Evolutionary conservation across 306 rosid genomes (phyloP), one percentile per base, ranked within the genome.

Genomic region (Hylodesmum podocarpum): DNA sequence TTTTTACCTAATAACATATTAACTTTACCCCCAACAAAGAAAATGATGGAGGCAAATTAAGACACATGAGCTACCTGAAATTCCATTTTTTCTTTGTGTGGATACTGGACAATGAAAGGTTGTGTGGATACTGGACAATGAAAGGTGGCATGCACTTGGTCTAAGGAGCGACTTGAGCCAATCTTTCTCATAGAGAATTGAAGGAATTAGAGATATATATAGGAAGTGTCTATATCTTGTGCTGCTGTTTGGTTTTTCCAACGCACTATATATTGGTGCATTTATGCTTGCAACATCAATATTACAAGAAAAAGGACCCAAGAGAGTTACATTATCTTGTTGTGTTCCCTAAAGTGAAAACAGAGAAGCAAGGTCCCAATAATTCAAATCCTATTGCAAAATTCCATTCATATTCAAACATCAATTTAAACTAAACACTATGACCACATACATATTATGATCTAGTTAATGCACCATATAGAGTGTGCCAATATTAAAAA

Each of bases 371-470:
- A 68, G 77, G 37, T 59, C 53, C 18, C 63, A 81, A 67, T 47
- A 81, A 25, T 58, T 75, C 59, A 75, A 81, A 81, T 80, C 80
- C 76, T 34, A 80, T 74, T 74, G 57, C 70, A 80, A 44, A 46
- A 27, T 57, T 8, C 10, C 59, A 55, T 73, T 24, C 39, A 80
- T 37, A 31, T 33, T 34, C 57, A 44, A 34, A 12, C 29, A 25
- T 67, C 51, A 39, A 64, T 36, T 54, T 58, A 8, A 47, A 41
- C 54, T 28, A 72, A 70, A 31, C 62, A 64, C 68, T 10, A 66
- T 67, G 55, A 46, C 76, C 80, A 80, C 53, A 80, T 58, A 66
- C 34, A 27, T 21, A 25, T 57, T 33, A 49, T 16, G 8, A 75
- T 76, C 65, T 13, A n/a, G n/a, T n/a, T n/a, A 44, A 51, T 51